Conservation (phyloP, 2,329 filamentous ascomycete species). For the Fusarium sp. region DNA sequence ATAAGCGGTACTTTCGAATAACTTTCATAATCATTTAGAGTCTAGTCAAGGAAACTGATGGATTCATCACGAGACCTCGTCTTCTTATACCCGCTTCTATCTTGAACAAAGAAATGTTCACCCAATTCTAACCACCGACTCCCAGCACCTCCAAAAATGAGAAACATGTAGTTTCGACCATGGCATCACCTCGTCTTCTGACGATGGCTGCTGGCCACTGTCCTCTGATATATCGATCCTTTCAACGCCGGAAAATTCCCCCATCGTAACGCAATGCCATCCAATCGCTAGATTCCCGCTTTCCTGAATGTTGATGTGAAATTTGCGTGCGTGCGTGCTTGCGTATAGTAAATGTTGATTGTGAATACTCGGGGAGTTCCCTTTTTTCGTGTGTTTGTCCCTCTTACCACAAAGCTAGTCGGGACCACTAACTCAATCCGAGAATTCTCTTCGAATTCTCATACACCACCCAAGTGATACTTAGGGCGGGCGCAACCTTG, state of each 20-base stretch:
- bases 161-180: slow-evolving; percentile 23
- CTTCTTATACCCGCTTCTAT: slow-evolving; percentile 34
- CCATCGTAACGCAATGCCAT: slow-evolving; percentile 41
- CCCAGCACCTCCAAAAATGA: slow-evolving; percentile 33
- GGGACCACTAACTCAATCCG: slow-evolving; percentile 54
- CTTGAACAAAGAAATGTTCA: slow-evolving; percentile 35
- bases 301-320: slow-evolving; percentile 42
- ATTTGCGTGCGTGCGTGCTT: slow-evolving; percentile 23
- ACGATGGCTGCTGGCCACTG: slow-evolving; percentile 4
- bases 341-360: slow-evolving; percentile 27
- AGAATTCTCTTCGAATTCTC: slow-evolving; percentile 87
- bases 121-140: slow-evolving; percentile 43
- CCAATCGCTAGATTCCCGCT: slow-evolving; percentile 43
- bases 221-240: slow-evolving; percentile 39
- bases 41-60: slow-evolving; percentile 4
- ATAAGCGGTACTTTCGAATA: not conserved
- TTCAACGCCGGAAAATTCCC: slow-evolving; percentile 39
- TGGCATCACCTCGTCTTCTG: slow-evolving; percentile 4
- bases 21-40: not conserved
- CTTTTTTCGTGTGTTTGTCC: slow-evolving; percentile 4
- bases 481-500: slow-evolving; percentile 95
- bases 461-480: slow-evolving; percentile 94
- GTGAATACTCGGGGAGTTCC: not conserved
- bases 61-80: slow-evolving; percentile 23
- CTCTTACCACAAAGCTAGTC: not conserved